Evolutionary conservation across 2,329 filamentous ascomycete genomes (phyloP).

Genomic region (Pseudocercospora crystallina): DNA sequence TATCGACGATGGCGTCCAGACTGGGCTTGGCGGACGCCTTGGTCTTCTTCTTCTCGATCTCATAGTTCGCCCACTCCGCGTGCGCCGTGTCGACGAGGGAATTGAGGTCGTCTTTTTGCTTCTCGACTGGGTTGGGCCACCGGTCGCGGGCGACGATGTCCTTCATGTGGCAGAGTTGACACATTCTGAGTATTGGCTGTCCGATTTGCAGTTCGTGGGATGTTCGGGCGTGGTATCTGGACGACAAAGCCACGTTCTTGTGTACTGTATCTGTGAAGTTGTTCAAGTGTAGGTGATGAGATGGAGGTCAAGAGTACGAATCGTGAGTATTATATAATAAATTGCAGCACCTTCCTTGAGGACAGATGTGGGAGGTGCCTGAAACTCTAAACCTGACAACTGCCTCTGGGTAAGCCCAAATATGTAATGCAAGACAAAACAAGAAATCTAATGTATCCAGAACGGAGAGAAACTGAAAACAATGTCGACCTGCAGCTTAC

Average conservation of each 20-base stretch:
- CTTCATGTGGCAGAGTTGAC: constrained; percentile 24
- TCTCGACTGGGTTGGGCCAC: constrained; percentile 23
- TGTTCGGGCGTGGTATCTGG: background rate
- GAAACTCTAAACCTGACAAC: constrained; percentile 5
- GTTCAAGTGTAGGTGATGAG: no score
- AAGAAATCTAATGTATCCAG: background rate
- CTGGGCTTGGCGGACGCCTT: background rate
- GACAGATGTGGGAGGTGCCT: background rate
- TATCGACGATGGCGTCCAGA: constrained; percentile 13
- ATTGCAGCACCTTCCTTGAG: background rate
- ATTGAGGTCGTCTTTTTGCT: constrained; percentile 14
- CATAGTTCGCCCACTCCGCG: constrained; percentile 12
- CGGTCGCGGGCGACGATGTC: constrained; percentile 11
- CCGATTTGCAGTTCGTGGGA: no score
- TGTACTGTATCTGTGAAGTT: no score
- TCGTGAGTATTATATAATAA: background rate
- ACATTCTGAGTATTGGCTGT: constrained; percentile 14
- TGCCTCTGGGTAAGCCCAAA: constrained; percentile 8
- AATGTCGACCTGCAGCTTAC: constrained; percentile 11
- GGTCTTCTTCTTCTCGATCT: constrained; percentile 1
- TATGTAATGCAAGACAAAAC: no score
- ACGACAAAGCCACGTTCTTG: background rate
- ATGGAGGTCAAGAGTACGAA: background rate
- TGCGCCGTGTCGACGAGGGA: constrained; percentile 20
- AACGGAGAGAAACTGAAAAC: background rate